Evolutionary conservation across 305 asterid species (phyloP).

Genomic region (Fraxinus ornus): DNA sequence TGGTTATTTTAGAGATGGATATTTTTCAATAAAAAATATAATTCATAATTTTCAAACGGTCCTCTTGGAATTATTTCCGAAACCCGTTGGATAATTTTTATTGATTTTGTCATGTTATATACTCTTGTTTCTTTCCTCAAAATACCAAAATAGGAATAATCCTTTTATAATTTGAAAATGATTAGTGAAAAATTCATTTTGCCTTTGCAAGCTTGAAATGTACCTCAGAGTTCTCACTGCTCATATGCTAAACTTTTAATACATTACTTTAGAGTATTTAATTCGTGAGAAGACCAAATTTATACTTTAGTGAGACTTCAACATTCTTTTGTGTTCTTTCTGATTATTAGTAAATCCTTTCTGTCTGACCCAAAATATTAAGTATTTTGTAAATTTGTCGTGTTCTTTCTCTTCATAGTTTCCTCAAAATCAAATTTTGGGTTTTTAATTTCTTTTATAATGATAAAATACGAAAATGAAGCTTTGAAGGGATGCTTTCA

Average conservation of each 20-base stretch:
- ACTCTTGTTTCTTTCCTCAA: background rate
- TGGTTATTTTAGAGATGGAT: too few species aligned
- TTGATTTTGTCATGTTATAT: background rate
- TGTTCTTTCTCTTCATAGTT: background rate
- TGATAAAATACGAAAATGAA: background rate
- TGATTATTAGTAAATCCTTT: too few species aligned
- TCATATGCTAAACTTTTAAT: background rate
- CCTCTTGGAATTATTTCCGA: background rate
- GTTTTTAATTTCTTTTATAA: background rate
- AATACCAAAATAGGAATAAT: too few species aligned
- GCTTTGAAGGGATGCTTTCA: background rate
- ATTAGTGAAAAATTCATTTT: background rate
- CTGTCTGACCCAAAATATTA: background rate
- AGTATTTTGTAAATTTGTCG: background rate
- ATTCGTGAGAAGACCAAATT: background rate
- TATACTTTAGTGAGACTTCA: background rate
- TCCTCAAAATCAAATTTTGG: background rate
- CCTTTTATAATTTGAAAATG: background rate
- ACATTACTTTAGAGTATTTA: background rate
- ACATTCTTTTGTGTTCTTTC: too few species aligned
- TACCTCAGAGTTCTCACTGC: background rate
- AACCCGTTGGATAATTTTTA: too few species aligned
- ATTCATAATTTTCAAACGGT: background rate
- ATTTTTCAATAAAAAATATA: too few species aligned
- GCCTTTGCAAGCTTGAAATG: background rate